Evolutionary conservation across 1,139 yeast species (phyloP).

Genomic region (Hemisphaericaspora xylanilytica): DNA sequence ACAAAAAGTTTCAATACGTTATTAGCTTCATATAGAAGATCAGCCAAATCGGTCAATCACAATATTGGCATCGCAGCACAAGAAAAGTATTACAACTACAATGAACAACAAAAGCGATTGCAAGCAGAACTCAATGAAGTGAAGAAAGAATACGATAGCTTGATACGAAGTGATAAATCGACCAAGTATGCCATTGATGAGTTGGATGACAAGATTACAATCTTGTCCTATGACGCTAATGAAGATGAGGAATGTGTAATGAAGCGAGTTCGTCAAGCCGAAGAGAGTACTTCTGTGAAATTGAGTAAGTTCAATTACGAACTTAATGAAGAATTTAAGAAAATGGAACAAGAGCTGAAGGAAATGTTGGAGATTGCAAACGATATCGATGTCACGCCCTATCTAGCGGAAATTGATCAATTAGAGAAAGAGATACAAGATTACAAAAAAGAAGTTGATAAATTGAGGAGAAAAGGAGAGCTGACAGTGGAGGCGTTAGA

Average conservation of each 20-base stretch:
- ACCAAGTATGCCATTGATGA: constrained; percentile 20
- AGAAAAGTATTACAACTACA: constrained; percentile 16
- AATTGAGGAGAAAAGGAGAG: constrained; percentile 14
- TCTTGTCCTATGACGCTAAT: constrained; percentile 23
- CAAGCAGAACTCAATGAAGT: constrained; percentile 15
- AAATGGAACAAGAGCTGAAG: constrained; percentile 30
- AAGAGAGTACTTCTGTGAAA: constrained; percentile 24
- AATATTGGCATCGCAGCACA: constrained; percentile 9
- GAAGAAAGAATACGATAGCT: constrained; percentile 22
- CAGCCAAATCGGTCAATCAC: background rate
- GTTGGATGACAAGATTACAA: constrained; percentile 17
- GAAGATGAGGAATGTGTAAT: constrained; percentile 27
- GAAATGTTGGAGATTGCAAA: constrained; percentile 29
- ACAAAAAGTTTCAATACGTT: constrained; percentile 2
- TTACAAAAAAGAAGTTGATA: constrained; percentile 14
- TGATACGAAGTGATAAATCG: constrained; percentile 24
- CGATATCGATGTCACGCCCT: constrained; percentile 25
- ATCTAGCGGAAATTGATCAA: constrained; percentile 17
- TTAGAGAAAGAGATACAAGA: constrained; percentile 15
- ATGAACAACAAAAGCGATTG: constrained; percentile 12
- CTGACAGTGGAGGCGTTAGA: constrained; percentile 20
- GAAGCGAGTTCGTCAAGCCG: constrained; percentile 28
- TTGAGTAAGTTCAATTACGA: constrained; percentile 24
- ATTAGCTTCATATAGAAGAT: background rate
- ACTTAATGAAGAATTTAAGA: constrained; percentile 28